Percentiles rank a stretch among this genome's conserved stretches.
phyloP scores from a whole-genome alignment of 1,139 yeast genomes.

The Magnusiomyces suaveolens region DNA sequence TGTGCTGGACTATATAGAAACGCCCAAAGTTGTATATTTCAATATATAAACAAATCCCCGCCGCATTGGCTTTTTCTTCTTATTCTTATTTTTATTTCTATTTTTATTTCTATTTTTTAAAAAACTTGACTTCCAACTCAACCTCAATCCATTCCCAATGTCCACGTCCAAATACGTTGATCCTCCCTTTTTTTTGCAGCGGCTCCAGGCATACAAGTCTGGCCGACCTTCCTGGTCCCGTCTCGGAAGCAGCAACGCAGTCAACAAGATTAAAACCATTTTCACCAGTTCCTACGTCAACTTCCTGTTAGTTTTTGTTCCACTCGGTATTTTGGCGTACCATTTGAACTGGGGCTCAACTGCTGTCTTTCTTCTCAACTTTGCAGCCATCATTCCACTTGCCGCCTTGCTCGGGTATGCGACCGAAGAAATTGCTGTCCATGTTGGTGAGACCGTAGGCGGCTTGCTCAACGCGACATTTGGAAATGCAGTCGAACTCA shows the following conservation, averaged over 20 bases:
- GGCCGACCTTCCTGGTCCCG: not conserved
- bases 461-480: slow-evolving; percentile 92
- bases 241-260: not conserved
- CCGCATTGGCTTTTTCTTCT: too few relatives aligned
- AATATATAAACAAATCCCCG: too few relatives aligned
- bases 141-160: too few relatives aligned
- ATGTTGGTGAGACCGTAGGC: slow-evolving; percentile 67
- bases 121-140: too few relatives aligned
- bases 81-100: too few relatives aligned
- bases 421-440: slow-evolving; percentile 81
- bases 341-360: slow-evolving; percentile 47
- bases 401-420: slow-evolving; percentile 86
- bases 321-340: slow-evolving; percentile 72
- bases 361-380: slow-evolving; percentile 62
- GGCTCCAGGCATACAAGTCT: not conserved
- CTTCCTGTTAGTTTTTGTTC: slow-evolving; percentile 68
- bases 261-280: not conserved
- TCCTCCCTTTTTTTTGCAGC: not conserved
- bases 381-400: slow-evolving; percentile 82
- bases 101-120: too few relatives aligned
- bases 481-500: slow-evolving; percentile 89
- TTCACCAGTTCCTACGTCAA: slow-evolving; percentile 46
- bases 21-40: too few relatives aligned
- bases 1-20: too few relatives aligned
- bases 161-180: not conserved